A percentile compares a stretch with the other conserved stretches of the same genome.
These are phyloP conservation scores for Entonaema liquescens DNA, from an alignment of 495 filamentous ascomycete species.

Conservation along the genomic window DNA sequence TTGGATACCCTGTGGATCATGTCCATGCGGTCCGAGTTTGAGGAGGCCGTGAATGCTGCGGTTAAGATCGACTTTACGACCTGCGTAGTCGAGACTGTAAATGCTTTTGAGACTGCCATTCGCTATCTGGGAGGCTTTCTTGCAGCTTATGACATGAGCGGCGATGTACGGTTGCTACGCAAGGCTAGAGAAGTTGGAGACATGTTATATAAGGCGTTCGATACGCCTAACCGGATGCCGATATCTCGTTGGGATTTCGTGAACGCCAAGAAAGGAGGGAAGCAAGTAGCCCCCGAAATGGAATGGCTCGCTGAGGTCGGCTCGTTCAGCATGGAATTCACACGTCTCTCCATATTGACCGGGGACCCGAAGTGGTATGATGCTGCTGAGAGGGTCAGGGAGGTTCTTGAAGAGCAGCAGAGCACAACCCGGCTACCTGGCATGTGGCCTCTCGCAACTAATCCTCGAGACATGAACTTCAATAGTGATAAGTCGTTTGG, in stretches of 20 bases:
- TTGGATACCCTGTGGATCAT: slow-evolving; percentile 96
- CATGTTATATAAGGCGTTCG: slow-evolving; percentile 81
- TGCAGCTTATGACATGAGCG: slow-evolving; percentile 79
- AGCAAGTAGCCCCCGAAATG: slow-evolving; percentile 65
- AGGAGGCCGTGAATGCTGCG: slow-evolving; percentile 76
- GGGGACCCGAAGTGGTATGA: slow-evolving; percentile 84
- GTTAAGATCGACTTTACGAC: slow-evolving; percentile 83
- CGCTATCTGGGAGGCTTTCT: slow-evolving; percentile 83
- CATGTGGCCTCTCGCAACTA: slow-evolving; percentile 51
- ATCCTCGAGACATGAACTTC: slow-evolving; percentile 42
- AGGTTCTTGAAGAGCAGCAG: slow-evolving; percentile 75
- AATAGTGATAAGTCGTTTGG: slow-evolving; percentile 61
- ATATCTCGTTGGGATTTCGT: slow-evolving; percentile 72
- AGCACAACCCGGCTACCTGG: slow-evolving; percentile 72
- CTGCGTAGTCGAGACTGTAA: slow-evolving; percentile 62
- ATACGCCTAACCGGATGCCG: slow-evolving; percentile 90
- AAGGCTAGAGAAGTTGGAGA: slow-evolving; percentile 84
- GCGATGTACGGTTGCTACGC: slow-evolving; percentile 65
- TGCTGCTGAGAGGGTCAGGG: slow-evolving; percentile 77
- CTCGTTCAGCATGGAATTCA: slow-evolving; percentile 85
- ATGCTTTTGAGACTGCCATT: slow-evolving; percentile 81
- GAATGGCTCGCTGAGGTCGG: slow-evolving; percentile 73
- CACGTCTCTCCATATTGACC: slow-evolving; percentile 81
- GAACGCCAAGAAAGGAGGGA: slow-evolving; percentile 78
- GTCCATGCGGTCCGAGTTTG: slow-evolving; percentile 85